Conservation (phyloP, 306 rosid species). For the Trifolium dubium region DNA sequence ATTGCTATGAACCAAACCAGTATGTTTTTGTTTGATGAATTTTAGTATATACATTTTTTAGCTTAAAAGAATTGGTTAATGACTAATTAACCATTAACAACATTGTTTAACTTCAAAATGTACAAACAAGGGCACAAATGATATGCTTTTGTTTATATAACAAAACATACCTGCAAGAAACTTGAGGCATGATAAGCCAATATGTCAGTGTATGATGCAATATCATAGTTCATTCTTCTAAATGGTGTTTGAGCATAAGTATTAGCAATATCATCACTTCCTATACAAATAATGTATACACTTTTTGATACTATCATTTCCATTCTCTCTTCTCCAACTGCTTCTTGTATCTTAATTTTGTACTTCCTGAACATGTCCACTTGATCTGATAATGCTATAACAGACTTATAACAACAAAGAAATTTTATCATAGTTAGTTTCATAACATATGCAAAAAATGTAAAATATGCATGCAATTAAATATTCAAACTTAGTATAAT, state of each 20-base stretch:
- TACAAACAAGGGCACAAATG: no score
- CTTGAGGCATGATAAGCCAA: slow-evolving; percentile 57
- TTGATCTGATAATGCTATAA: slow-evolving; percentile 60
- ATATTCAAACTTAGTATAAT: not conserved
- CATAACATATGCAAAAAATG: not conserved
- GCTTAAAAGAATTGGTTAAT: no score
- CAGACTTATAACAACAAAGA: slow-evolving; percentile 47
- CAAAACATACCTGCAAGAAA: slow-evolving; percentile 53
- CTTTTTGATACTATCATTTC: slow-evolving; percentile 54
- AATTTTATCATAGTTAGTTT: slow-evolving; percentile 19
- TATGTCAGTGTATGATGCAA: slow-evolving; percentile 62
- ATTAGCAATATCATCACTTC: slow-evolving; percentile 73
- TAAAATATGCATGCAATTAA: not conserved
- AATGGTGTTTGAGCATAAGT: slow-evolving; percentile 52
- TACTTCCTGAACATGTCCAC: slow-evolving; percentile 59
- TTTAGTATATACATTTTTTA: no score
- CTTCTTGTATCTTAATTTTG: slow-evolving; percentile 51
- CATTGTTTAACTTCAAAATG: not conserved
- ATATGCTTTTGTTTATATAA: not conserved
- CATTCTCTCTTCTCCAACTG: slow-evolving; percentile 49
- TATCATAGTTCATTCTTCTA: slow-evolving; percentile 49
- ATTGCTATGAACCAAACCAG: no score
- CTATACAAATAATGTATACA: slow-evolving; percentile 55
- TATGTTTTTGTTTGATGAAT: no score
- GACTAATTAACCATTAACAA: not conserved